Evolutionary conservation across 2,329 filamentous ascomycete genomes (phyloP).

Genomic region (Penicillium hordei): DNA sequence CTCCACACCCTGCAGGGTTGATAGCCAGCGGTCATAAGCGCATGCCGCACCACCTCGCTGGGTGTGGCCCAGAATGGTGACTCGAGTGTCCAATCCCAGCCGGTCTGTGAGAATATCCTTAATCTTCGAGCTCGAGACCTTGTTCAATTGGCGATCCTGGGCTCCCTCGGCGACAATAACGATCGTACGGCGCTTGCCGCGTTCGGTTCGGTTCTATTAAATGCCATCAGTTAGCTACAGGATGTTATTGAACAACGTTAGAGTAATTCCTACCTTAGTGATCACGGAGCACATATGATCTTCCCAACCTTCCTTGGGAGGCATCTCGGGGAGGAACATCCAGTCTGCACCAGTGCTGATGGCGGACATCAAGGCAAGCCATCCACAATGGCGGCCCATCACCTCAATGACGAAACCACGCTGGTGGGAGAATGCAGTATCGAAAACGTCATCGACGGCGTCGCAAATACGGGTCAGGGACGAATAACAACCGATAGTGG

Average conservation of each 20-base stretch:
- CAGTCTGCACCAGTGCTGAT: slow-evolving; percentile 95
- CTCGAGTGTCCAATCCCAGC: slow-evolving; percentile 82
- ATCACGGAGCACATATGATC: slow-evolving; percentile 82
- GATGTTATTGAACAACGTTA: slow-evolving; percentile 23
- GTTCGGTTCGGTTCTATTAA: slow-evolving; percentile 67
- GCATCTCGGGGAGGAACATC: slow-evolving; percentile 94
- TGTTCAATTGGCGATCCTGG: slow-evolving; percentile 77
- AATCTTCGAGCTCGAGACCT: slow-evolving; percentile 77
- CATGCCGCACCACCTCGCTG: slow-evolving; percentile 91
- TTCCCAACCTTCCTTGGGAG: slow-evolving; percentile 82
- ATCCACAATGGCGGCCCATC: slow-evolving; percentile 97
- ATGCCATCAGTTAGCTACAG: background rate
- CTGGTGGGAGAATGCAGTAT: slow-evolving; percentile 94
- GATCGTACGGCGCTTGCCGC: slow-evolving; percentile 96
- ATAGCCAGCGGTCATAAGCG: slow-evolving; percentile 90
- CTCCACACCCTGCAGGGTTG: slow-evolving; percentile 90
- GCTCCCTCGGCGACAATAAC: slow-evolving; percentile 97
- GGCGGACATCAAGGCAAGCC: slow-evolving; percentile 93
- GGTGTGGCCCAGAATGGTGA: slow-evolving; percentile 95
- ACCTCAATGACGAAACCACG: slow-evolving; percentile 97
- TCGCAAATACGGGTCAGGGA: slow-evolving; percentile 91
- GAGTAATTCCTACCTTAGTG: slow-evolving; percentile 54
- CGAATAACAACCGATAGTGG: slow-evolving; percentile 95
- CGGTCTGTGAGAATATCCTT: slow-evolving; percentile 83
- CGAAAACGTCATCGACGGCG: slow-evolving; percentile 87